Base-by-base conservation (phyloP, 208 protist genomes). In the Herpetomonas muscarum region DNA sequence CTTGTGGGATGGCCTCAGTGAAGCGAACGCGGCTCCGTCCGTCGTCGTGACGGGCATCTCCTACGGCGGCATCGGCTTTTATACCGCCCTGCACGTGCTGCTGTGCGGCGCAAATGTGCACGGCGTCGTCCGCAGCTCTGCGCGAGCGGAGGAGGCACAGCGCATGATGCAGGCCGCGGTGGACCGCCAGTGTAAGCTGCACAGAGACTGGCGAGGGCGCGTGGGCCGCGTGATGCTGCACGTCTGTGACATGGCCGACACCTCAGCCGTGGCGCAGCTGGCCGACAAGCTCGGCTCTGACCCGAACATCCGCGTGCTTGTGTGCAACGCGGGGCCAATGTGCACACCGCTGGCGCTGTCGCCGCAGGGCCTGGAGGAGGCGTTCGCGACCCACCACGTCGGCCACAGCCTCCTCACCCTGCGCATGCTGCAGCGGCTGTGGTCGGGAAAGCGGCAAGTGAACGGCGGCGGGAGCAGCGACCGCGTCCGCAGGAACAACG, bases 81-180 rank as follows among this genome's bases (percentile, higher is more conserved):
- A 86, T 61, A 85, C 76, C 1, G 53, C 79, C 10, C 64, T 90
- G 0, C 66, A 82, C 41, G 64, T 90, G 24, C 58, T 90, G 34
- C 65, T 90, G 4, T 79, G 70, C 49, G 83, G 83, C 7, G 74
- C 85, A 39, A 90, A 84, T 39, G 83, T 90, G 17, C 79, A 84
- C 59, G 83, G 76, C 21, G 74, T 90, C 28, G 64, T 61, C 4
- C 72, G 79, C 39, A 63, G 41, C 17, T 48, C 57, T 4, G 64
- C 59, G 26, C 61, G 68, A 34, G 48, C 69, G 7, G 52, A 62
- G 44, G 52, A 65, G 42, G 61, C 70, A 0, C 64, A 71, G 28
- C 71, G 70, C 24, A 61, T 79, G 46, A 53, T 90, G 21, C 54
- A 56, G 13, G 44, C n/a, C 17, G 79, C 83, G 15, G 62, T 81